Base-by-base conservation (phyloP, 129 eudicot genomes). In the Smallanthus sonchifolius region DNA sequence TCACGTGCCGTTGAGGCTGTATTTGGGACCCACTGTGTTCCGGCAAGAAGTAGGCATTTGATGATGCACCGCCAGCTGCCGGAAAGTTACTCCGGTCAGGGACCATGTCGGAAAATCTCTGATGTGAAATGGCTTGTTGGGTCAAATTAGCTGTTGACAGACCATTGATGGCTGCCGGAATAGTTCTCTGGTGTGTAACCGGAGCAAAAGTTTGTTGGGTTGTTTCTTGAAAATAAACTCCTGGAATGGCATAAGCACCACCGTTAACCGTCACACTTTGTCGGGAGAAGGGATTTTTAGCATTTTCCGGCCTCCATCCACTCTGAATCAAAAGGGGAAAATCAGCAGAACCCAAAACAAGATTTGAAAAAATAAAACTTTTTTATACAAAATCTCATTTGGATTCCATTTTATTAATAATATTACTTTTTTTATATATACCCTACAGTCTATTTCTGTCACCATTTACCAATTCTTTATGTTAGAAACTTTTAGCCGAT, bases 211-310 rank as follows among this genome's bases (percentile, higher is more conserved):
- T 70, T 72, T 45, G 75, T 72, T 75, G 80, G 32, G 48, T 44
- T 16, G 45, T 68, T 80, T 75, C 82, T 56, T 78, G 86, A 20
- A 62, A 57, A 69, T 42, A 42, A 65, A 75, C 71, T 42, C 52
- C 72, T 10, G 85, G 66, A 45, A 78, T 75, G 40, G 68, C 70
- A 64, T 79, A 80, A 6, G 71, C 56, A 7, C 73, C 86, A 39
- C 86, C 83, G 9, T 74, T 73, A 35, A 80, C 76, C 24, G 80
- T 65, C 40, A 69, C 60, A 43, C 59, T 87, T 75, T 85, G 91
- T 40, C 85, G 82, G 4, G 91, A 83, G 84, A 86, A 86, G 2
- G 86, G 96, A 77, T 85, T 90, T 82, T 84, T 87, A 4, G 79
- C 80, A 55, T 75, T 57, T 42, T 85, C 85, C 60, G 84, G 61